Conservation (phyloP, 306 rosid species). For the Trifolium pratense region DNA sequence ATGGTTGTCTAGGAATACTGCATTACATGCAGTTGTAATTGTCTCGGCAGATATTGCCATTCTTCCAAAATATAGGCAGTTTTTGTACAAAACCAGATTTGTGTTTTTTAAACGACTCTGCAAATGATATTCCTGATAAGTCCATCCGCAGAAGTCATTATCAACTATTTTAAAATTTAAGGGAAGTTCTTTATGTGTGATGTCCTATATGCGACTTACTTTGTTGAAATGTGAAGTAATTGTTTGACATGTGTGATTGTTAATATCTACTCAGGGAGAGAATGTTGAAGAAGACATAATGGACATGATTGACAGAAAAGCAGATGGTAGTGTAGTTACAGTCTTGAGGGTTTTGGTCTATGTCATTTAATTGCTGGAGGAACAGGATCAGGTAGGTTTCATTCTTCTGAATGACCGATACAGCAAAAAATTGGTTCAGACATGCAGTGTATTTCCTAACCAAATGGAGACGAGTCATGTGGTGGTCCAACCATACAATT, state of each 20-base stretch:
- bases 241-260: conserved; percentile 18
- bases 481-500: conserved; percentile 98
- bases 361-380: conserved; percentile 99
- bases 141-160: neutral
- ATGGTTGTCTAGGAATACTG: too few species aligned
- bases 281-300: conserved; percentile 97
- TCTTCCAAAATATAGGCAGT: too few species aligned
- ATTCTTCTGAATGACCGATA: conserved; percentile 84
- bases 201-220: neutral
- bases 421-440: conserved; percentile 98
- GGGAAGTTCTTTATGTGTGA: conserved; percentile 23
- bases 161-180: neutral
- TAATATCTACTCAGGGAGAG: conserved; percentile 71
- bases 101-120: too few species aligned
- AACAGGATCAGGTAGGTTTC: conserved; percentile 98
- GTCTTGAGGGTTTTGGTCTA: conserved; percentile 98
- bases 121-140: conserved; percentile 17
- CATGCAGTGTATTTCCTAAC: conserved; percentile 97
- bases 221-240: conserved; percentile 20
- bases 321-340: conserved; percentile 98
- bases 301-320: conserved; percentile 99
- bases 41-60: too few species aligned
- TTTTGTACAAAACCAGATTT: too few species aligned
- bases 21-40: too few species aligned
- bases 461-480: conserved; percentile 99